phyloP scores from a whole-genome alignment of 768 basidiomycete genomes.

The Pulveroboletus ravenelii region DNA sequence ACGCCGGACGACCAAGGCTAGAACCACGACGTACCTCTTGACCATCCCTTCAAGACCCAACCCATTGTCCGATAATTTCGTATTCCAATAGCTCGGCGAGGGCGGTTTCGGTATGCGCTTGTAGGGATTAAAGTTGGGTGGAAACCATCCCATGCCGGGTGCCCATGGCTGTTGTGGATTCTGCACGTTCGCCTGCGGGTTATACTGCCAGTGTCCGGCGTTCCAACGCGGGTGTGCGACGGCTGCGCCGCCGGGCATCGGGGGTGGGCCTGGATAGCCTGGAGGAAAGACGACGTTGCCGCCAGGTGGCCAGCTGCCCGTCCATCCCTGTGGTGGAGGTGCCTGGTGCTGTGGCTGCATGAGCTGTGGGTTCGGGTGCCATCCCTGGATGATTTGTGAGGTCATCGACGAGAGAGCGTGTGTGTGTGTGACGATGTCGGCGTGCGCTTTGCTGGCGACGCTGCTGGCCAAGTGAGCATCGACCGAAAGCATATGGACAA shows the following conservation, averaged over 20 bases:
- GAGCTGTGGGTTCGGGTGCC: constrained; percentile 32
- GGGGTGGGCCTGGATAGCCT: constrained; percentile 46
- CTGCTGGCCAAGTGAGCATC: constrained; percentile 7
- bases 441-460: not conserved
- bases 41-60: constrained; percentile 65
- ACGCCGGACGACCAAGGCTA: not conserved
- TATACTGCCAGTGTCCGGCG: constrained; percentile 48
- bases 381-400: constrained; percentile 24
- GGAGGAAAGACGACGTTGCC: constrained; percentile 28
- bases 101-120: constrained; percentile 59
- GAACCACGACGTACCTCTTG: constrained; percentile 41
- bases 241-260: constrained; percentile 47
- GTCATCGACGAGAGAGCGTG: constrained; percentile 11
- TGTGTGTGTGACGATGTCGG: not conserved
- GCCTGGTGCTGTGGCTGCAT: constrained; percentile 27
- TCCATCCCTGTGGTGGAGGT: constrained; percentile 31
- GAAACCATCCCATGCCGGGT: constrained; percentile 29
- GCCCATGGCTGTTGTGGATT: constrained; percentile 30
- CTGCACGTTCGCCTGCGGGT: constrained; percentile 35
- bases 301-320: constrained; percentile 35
- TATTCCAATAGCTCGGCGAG: constrained; percentile 62
- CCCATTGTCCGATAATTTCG: constrained; percentile 55
- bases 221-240: constrained; percentile 45
- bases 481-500: not conserved
- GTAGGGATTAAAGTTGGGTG: constrained; percentile 50